Base-by-base conservation (phyloP, 148 eudicot species). In the Vaccinium corymbosum region DNA sequence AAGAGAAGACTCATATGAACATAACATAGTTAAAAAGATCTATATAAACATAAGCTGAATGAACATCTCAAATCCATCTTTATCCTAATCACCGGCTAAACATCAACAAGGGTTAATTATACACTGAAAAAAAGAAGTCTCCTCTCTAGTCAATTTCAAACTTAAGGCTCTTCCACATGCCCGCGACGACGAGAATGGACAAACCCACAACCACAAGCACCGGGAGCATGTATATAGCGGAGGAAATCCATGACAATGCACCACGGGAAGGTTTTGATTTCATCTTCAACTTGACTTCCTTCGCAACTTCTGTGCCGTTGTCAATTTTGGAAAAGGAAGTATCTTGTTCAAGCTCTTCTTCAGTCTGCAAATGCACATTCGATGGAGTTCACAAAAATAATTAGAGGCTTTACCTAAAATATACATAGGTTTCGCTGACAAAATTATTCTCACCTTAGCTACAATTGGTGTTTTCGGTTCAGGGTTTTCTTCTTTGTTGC, bases 201-300 rank as follows among this genome's bases (percentile, higher is more conserved):
- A 94, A 82, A 78, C 91, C 86, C 50, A 89, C 81, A 78, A 87
- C 81, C 85, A 88, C 57, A 77, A 88, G 83, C 42, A 88, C 91
- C 86, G 83, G 80, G 52, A 89, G 74, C 88, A 91, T 86, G 85
- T 83, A 76, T 20, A 79, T 16, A 56, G 81, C 62, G 46, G 83
- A 81, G 3, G 82, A 76, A 46, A 83, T 16, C 53, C 77, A 59
- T 3, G 13, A 6, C 29, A 38, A 11, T 12, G 79, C 46, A 32
- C 68, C 51, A 0, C 57, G 27, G 22, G 68, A 51, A 57, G 61
- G 22, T 70, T 35, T 32, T 16, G 81, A 83, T 66, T 59, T 80
- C 73, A 38, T 25, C 1, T 22, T 50, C 56, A 68, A 17, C 64
- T 62, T 27, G 15, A 19, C 15, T 17, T 68, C 83, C 17, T 53